Conservation (phyloP, 352 stramenopile species). For the Phytopythium ostracodes region DNA sequence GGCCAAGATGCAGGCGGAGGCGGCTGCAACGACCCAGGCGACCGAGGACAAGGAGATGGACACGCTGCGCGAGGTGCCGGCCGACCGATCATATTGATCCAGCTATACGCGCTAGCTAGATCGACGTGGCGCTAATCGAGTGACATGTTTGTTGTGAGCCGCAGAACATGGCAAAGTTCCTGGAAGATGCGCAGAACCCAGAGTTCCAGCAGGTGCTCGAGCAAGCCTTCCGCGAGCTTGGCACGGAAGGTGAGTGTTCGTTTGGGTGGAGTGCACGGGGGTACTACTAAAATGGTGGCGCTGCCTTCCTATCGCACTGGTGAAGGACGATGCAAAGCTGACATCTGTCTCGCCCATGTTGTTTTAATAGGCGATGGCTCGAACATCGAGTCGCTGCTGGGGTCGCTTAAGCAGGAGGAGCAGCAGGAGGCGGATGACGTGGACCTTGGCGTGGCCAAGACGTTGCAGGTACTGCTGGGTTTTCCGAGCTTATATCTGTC, state of each 20-base stretch:
- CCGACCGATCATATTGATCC: too few relatives aligned
- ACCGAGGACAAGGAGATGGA: constrained; percentile 57
- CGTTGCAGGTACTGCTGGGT: constrained; percentile 52
- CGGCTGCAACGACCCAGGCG: constrained; percentile 36
- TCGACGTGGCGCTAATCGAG: neutral
- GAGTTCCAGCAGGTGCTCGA: constrained; percentile 86
- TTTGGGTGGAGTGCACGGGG: neutral
- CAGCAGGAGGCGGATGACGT: constrained; percentile 66
- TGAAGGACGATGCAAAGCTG: constrained; percentile 1
- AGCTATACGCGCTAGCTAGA: too few relatives aligned
- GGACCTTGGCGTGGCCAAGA: constrained; percentile 80
- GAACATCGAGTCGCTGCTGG: constrained; percentile 70
- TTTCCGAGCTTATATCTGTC: constrained; percentile 1
- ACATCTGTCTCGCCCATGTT: neutral
- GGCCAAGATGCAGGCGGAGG: constrained; percentile 38
- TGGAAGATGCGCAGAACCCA: constrained; percentile 82
- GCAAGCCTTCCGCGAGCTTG: constrained; percentile 84
- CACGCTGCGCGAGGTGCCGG: constrained; percentile 51
- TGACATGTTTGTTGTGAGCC: neutral
- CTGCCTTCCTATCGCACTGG: neutral
- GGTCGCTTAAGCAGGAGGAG: constrained; percentile 49
- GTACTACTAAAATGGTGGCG: neutral
- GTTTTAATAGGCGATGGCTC: constrained; percentile 34
- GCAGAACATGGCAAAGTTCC: constrained; percentile 83
- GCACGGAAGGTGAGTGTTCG: constrained; percentile 38